phyloP scores from a whole-genome alignment of 2,329 filamentous ascomycete genomes.

The Cercospora berteroae region DNA sequence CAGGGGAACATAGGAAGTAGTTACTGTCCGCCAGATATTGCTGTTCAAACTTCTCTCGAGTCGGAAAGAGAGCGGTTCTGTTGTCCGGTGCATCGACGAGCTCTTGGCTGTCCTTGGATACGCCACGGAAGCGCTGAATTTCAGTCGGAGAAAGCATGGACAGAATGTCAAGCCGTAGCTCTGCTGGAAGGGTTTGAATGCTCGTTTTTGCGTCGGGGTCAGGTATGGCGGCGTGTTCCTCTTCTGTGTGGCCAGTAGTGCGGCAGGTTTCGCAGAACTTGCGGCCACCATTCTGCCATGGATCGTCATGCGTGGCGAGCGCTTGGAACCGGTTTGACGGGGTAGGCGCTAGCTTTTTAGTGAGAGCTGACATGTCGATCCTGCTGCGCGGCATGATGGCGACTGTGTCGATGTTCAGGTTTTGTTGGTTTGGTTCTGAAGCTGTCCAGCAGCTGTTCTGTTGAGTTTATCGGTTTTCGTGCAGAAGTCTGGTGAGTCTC shows the following conservation, averaged over 20 bases:
- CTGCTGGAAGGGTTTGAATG: neutral
- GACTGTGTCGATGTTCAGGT: neutral
- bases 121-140: neutral
- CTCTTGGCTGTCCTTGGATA: neutral
- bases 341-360: neutral
- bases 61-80: neutral
- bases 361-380: neutral
- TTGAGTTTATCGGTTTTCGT: neutral
- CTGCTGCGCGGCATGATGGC: neutral
- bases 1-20: neutral
- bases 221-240: neutral
- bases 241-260: neutral
- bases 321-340: neutral
- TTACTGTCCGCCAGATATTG: neutral
- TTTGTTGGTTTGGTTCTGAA: neutral
- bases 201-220: neutral
- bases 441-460: neutral
- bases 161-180: neutral
- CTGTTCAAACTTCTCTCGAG: neutral
- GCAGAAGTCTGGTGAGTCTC: neutral
- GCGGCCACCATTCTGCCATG: neutral
- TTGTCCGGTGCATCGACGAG: neutral
- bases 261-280: neutral
- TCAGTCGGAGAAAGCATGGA: neutral
- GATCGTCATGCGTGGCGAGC: neutral